These are phyloP conservation scores for Malassezia cuniculi DNA, from an alignment of 1,284 basidiomycete species.

Conservation along the genomic window DNA sequence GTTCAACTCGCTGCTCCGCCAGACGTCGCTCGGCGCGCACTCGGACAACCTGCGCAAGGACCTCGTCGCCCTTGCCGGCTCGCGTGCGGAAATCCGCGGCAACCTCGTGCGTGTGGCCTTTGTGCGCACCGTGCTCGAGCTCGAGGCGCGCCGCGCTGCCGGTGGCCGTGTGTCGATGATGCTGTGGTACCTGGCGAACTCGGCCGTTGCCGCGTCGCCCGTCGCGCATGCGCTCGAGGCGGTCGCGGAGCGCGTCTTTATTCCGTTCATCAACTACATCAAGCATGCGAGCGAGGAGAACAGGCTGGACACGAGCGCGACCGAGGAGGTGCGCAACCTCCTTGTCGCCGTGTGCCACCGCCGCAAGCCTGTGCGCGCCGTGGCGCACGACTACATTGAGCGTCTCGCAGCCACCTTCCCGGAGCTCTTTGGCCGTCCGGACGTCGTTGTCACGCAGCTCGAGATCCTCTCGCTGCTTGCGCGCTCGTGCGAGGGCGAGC, in stretches of 20 bases:
- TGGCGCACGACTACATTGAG: constrained; percentile 71
- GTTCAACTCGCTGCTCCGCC: constrained; percentile 72
- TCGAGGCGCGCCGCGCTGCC: constrained; percentile 74
- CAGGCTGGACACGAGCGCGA: constrained; percentile 60
- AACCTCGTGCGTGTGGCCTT: constrained; percentile 78
- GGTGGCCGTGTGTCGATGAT: constrained; percentile 69
- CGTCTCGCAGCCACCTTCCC: constrained; percentile 83
- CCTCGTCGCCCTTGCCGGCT: constrained; percentile 52
- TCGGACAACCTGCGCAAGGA: constrained; percentile 31
- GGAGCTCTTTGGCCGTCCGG: constrained; percentile 77
- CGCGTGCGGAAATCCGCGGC: constrained; percentile 61
- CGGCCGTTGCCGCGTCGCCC: constrained; percentile 59
- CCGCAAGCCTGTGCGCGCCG: constrained; percentile 63
- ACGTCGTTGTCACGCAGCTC: constrained; percentile 62
- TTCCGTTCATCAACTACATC: constrained; percentile 40
- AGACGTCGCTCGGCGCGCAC: constrained; percentile 41
- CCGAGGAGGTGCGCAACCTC: constrained; percentile 62
- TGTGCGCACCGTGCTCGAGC: constrained; percentile 70
- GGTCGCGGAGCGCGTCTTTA: constrained; percentile 65
- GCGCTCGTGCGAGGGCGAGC: constrained; percentile 78
- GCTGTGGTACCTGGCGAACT: constrained; percentile 77
- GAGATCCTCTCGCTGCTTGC: constrained; percentile 82
- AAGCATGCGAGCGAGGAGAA: constrained; percentile 60
- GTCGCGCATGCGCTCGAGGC: constrained; percentile 67
- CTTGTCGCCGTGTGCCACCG: constrained; percentile 72